These are phyloP conservation scores for Daldinia caldariorum DNA, from an alignment of 495 filamentous ascomycete species.

Conservation along the genomic window DNA sequence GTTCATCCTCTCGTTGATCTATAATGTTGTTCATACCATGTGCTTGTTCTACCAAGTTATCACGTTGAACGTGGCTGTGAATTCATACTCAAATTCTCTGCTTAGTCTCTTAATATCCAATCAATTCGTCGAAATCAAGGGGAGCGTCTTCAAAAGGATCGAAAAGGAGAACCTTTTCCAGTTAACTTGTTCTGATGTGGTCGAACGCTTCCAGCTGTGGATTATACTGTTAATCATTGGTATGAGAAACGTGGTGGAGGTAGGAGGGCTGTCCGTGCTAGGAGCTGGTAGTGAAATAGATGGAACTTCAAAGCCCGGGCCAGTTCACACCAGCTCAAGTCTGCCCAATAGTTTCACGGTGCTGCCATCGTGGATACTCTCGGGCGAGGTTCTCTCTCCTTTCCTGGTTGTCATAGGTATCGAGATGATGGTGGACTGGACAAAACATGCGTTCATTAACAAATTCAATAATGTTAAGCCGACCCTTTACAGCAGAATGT, in stretches of 20 bases:
- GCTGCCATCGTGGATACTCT: conserved; percentile 76
- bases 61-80: conserved; percentile 96
- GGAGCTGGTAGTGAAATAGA: conserved; percentile 54
- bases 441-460: conserved; percentile 96
- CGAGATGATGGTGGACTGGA: conserved; percentile 96
- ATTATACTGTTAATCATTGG: conserved; percentile 96
- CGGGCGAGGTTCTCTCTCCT: conserved; percentile 87
- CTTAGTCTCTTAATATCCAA: conserved; percentile 91
- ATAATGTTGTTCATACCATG: conserved; percentile 86
- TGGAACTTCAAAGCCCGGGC: conserved; percentile 56
- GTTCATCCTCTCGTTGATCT: conserved; percentile 85
- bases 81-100: conserved; percentile 96
- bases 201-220: conserved; percentile 98
- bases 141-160: conserved; percentile 95
- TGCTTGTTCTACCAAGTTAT: conserved; percentile 97
- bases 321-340: conserved; percentile 66
- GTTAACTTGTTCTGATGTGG: conserved; percentile 93
- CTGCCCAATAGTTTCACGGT: conserved; percentile 89
- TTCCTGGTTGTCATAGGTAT: conserved; percentile 93
- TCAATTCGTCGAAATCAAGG: conserved; percentile 98
- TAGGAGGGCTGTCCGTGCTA: conserved; percentile 71
- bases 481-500: conserved; percentile 83
- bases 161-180: conserved; percentile 98
- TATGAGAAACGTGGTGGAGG: conserved; percentile 92
- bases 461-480: conserved; percentile 99